Evolutionary conservation across 2,329 filamentous ascomycete genomes (phyloP).

Genomic region (Dichotomopilus funicola): DNA sequence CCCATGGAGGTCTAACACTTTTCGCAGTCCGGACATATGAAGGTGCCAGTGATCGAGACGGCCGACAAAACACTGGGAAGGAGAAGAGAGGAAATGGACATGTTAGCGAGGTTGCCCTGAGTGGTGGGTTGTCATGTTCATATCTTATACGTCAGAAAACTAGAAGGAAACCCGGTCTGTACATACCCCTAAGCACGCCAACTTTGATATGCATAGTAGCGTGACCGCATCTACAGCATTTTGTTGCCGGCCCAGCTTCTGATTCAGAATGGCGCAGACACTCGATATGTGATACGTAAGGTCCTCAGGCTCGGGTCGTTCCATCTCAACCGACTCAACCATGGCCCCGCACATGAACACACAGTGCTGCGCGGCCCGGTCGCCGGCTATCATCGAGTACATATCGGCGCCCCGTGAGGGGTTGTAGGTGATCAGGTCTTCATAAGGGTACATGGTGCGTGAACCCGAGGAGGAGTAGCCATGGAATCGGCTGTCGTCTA

Average conservation of each 20-base stretch:
- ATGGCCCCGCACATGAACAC: conserved; percentile 29
- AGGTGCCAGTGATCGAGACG: conserved; percentile 34
- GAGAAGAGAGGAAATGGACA: no score
- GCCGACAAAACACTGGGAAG: conserved; percentile 27
- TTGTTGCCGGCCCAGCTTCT: conserved; percentile 18
- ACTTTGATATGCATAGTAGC: conserved; percentile 29
- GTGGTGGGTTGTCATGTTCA: background rate
- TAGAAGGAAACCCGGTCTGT: background rate
- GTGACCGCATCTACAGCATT: conserved; percentile 22
- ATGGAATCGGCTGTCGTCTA: no score
- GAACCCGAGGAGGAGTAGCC: conserved; percentile 25
- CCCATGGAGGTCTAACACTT: conserved; percentile 29
- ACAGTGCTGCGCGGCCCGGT: conserved; percentile 26
- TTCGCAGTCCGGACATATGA: conserved; percentile 32
- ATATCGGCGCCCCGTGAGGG: conserved; percentile 25
- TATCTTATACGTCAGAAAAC: background rate
- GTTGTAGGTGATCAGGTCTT: conserved; percentile 29
- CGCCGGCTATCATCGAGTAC: conserved; percentile 23
- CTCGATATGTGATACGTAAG: conserved; percentile 24
- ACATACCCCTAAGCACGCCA: conserved; percentile 28
- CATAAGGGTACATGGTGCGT: conserved; percentile 30
- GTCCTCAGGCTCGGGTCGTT: conserved; percentile 12
- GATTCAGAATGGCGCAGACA: conserved; percentile 24
- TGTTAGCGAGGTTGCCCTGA: no score
- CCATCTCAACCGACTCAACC: conserved; percentile 20